Conservation (phyloP, 176 grass and related monocot genomes). For the Ananas comosus region DNA sequence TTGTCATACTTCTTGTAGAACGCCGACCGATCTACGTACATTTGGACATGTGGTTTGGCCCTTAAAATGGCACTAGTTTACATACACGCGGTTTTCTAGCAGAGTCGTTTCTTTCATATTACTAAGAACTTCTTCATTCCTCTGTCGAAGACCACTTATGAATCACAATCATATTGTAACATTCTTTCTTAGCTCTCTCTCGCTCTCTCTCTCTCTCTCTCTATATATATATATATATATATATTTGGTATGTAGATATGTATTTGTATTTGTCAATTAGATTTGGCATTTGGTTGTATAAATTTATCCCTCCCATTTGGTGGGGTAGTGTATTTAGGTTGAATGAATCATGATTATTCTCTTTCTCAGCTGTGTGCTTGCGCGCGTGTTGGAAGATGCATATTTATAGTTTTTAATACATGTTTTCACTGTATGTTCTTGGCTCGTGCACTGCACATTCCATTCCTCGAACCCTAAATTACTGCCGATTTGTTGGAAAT, state of each 20-base stretch:
- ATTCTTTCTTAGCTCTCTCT: neutral
- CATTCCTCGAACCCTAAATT: too few relatives aligned
- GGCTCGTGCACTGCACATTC: too few relatives aligned
- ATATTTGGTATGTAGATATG: neutral
- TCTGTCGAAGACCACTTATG: neutral
- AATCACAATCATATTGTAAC: neutral
- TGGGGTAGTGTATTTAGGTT: neutral
- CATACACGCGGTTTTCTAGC: neutral
- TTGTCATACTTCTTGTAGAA: constrained; percentile 82
- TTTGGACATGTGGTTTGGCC: neutral
- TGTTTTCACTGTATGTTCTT: too few relatives aligned
- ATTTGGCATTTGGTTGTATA: neutral
- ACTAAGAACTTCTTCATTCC: neutral
- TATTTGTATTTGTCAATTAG: neutral
- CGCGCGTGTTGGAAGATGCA: too few relatives aligned
- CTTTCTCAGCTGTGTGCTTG: too few relatives aligned
- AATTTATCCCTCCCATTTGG: neutral
- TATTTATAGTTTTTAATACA: too few relatives aligned
- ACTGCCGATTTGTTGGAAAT: too few relatives aligned
- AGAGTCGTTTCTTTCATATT: neutral
- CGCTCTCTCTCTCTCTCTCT: neutral
- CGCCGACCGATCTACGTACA: neutral
- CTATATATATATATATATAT: too few relatives aligned
- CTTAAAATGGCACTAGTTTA: neutral
- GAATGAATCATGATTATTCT: neutral